Evolutionary conservation across 2,329 filamentous ascomycete species (phyloP), one percentile per base, ranked within the genome.

Genomic region (Trichoderma atroviride): DNA sequence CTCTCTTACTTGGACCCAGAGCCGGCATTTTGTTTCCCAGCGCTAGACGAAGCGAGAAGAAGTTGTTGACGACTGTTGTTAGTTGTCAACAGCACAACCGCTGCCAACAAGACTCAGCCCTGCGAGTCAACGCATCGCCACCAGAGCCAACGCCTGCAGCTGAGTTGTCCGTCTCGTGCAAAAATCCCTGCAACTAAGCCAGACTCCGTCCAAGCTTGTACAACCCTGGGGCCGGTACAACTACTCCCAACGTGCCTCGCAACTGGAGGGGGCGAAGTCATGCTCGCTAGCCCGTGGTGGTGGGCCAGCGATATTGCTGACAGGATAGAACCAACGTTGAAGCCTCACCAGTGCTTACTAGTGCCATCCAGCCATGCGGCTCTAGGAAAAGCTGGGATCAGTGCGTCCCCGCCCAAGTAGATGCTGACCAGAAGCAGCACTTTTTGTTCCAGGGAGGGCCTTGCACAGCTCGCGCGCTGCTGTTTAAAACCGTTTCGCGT

Each of bases 321-420:
- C 64, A n/a, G 61, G 50, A 64, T 24, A 43, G 22, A 59, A 59
- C 58, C 33, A 35, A 14, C 33, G 11, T 14, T 35, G 55, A 67
- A 67, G 40, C 64, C 37, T 56, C 9, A n/a, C 55, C 64, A 67
- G 64, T 67, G 64, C 64, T 67, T 67, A 67, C 64, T 67, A 58
- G 53, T 43, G 22, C 22, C 29, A 37, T 27, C 64, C 37, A 37
- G 53, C 63, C 16, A 66, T 66, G 63, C 53, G 63, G 63, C 53
- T 66, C 63, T 66, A 58, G 63, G 63, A 66, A 67, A 67, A 50
- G 64, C 64, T 37, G 52, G 52, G 33, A 35, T 35, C 33, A 50
- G n/a, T 55, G 60, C 31, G 22, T 52, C 61, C 31, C 24, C 61
- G 50, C 61, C 63, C 63, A 66, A 58, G 53, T 52, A 57, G 40